Conservation (phyloP, 169 alveolate species). For the Besnoitia besnoiti region DNA sequence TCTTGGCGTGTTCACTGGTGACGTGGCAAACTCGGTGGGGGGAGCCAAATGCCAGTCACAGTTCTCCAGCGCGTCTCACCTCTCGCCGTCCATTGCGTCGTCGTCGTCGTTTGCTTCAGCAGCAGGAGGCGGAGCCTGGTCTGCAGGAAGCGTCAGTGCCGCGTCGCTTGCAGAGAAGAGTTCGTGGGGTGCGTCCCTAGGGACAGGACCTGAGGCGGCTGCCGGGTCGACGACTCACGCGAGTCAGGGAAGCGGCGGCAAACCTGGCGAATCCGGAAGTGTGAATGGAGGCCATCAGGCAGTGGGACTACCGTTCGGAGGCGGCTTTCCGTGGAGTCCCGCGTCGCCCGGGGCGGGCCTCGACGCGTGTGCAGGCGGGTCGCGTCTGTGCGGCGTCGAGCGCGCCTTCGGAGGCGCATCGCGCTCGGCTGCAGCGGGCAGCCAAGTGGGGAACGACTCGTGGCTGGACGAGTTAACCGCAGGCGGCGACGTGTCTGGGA, state of each 20-base stretch:
- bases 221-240: too few species aligned
- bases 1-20: not conserved
- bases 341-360: not conserved
- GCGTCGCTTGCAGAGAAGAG: too few species aligned
- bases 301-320: not conserved
- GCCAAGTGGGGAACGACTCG: not conserved
- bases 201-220: too few species aligned
- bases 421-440: not conserved
- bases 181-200: not conserved
- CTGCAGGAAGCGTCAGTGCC: too few species aligned
- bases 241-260: too few species aligned
- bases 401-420: not conserved
- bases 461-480: not conserved
- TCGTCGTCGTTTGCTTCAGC: not conserved
- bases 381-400: not conserved
- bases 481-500: not conserved
- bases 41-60: not conserved
- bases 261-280: not conserved
- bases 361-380: not conserved
- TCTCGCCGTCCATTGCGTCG: not conserved
- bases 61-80: not conserved
- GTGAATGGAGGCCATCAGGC: not conserved
- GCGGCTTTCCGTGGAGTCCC: not conserved
- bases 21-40: not conserved
- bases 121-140: not conserved